Conservation (phyloP, 2,329 filamentous ascomycete genomes). For the Chaetomium globosum region DNA sequence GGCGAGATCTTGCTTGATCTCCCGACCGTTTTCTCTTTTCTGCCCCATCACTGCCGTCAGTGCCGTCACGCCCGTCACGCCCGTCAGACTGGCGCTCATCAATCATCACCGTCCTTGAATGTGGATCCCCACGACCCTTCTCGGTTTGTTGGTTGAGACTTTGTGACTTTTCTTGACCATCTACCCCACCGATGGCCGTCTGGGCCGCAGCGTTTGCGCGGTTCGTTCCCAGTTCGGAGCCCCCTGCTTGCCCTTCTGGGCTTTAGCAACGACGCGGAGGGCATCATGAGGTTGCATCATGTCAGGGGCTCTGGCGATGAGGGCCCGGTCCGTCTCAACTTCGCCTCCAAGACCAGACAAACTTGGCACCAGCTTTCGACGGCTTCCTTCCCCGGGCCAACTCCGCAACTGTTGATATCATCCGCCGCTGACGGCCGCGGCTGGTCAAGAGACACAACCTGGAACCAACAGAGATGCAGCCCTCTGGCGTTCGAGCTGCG, state of each 20-base stretch:
- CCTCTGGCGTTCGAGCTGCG: conserved; percentile 4
- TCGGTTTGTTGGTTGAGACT: conserved; percentile 18
- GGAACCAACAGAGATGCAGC: conserved; percentile 24
- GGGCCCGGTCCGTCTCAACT: neutral
- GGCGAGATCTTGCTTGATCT: conserved; percentile 24
- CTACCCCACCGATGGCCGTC: conserved; percentile 6
- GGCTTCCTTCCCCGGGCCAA: neutral
- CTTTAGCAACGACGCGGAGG: conserved; percentile 7
- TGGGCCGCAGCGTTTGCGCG: conserved; percentile 2
- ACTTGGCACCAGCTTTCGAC: conserved; percentile 5
- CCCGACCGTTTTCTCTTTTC: conserved; percentile 10
- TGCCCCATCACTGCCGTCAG: too few species aligned
- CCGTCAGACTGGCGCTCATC: conserved; percentile 14
- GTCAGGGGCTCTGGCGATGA: conserved; percentile 9
- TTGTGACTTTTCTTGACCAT: neutral
- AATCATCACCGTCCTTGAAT: neutral
- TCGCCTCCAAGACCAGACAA: neutral
- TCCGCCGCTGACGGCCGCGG: neutral
- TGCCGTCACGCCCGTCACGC: too few species aligned
- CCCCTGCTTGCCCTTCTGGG: conserved; percentile 19
- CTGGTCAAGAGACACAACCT: conserved; percentile 14
- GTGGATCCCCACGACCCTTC: neutral
- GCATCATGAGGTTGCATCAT: conserved; percentile 26
- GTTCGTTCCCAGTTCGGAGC: conserved; percentile 18
- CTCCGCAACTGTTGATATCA: neutral